These are phyloP conservation scores for Heterobasidion annosum DNA, from an alignment of 1,284 basidiomycete genomes.

Conservation along the genomic window DNA sequence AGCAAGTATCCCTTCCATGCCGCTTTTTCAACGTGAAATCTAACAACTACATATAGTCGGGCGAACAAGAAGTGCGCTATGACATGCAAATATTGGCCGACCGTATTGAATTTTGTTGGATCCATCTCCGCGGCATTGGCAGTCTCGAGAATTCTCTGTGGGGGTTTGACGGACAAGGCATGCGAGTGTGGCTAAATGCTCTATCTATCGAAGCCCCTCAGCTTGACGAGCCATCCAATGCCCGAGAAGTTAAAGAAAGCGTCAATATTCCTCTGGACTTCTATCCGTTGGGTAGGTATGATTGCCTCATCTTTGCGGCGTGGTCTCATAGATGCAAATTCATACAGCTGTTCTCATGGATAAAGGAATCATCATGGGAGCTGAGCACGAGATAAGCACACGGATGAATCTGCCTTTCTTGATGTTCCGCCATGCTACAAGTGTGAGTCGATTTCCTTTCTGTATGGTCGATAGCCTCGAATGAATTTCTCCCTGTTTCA, in stretches of 20 bases:
- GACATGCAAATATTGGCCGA: slow-evolving; percentile 97
- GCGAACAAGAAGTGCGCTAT: slow-evolving; percentile 88
- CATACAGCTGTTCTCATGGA: slow-evolving; percentile 90
- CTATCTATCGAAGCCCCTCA: slow-evolving; percentile 71
- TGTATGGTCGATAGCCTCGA: background rate
- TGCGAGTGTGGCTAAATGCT: slow-evolving; percentile 94
- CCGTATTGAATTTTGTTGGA: slow-evolving; percentile 97
- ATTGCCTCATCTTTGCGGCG: slow-evolving; percentile 2
- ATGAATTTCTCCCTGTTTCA: slow-evolving; percentile 19
- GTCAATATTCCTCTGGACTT: slow-evolving; percentile 88
- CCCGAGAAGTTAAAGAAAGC: slow-evolving; percentile 77
- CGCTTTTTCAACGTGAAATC: slow-evolving; percentile 2
- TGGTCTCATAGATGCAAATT: background rate
- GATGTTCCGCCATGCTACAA: slow-evolving; percentile 88
- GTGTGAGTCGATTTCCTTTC: slow-evolving; percentile 41
- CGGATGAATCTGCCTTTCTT: slow-evolving; percentile 81
- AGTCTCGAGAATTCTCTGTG: slow-evolving; percentile 95
- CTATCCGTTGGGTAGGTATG: slow-evolving; percentile 83
- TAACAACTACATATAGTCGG: slow-evolving; percentile 39
- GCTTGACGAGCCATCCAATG: slow-evolving; percentile 23
- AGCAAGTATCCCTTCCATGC: slow-evolving; percentile 27
- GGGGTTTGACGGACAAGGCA: slow-evolving; percentile 89
- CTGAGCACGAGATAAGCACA: slow-evolving; percentile 80
- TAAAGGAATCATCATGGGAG: slow-evolving; percentile 96
- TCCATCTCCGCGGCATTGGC: slow-evolving; percentile 87